A percentile compares a stretch with the other conserved stretches of the same genome.
These are phyloP conservation scores for Cryptosporidium xiaoi DNA, from an alignment of 169 alveolate species.

Conservation along the genomic window DNA sequence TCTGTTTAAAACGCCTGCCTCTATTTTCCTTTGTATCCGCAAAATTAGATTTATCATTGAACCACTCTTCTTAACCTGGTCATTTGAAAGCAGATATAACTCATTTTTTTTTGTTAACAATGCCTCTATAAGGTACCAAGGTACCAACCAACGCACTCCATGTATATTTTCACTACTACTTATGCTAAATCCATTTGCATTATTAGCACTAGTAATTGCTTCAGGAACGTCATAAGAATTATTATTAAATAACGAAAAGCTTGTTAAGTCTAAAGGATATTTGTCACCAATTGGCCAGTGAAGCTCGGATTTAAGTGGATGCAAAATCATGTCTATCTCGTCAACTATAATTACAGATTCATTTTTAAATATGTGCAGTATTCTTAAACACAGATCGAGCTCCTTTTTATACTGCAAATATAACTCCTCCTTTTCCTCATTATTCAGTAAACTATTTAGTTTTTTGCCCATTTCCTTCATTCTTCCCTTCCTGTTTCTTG, in stretches of 20 bases:
- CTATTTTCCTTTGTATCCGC: slow-evolving; percentile 24
- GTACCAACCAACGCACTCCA: slow-evolving; percentile 85
- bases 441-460: background rate
- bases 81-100: background rate
- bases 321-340: slow-evolving; percentile 90
- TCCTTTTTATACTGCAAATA: slow-evolving; percentile 76
- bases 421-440: slow-evolving; percentile 43
- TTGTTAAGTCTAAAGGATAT: slow-evolving; percentile 74
- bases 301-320: slow-evolving; percentile 91
- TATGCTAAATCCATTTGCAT: slow-evolving; percentile 30
- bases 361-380: slow-evolving; percentile 80
- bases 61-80: slow-evolving; percentile 33
- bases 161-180: background rate
- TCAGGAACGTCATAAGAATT: background rate
- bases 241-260: background rate
- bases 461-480: background rate
- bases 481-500: background rate
- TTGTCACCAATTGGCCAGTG: slow-evolving; percentile 93
- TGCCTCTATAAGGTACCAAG: slow-evolving; percentile 87
- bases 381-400: slow-evolving; percentile 81
- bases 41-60: background rate
- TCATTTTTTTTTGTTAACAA: slow-evolving; percentile 58
- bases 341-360: slow-evolving; percentile 88
- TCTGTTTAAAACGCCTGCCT: slow-evolving; percentile 76
- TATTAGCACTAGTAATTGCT: background rate